A percentile compares a stretch with the other conserved stretches of the same genome.
Conservation (phyloP, 2,329 filamentous ascomycete species). For the Colletotrichum somersetense region DNA sequence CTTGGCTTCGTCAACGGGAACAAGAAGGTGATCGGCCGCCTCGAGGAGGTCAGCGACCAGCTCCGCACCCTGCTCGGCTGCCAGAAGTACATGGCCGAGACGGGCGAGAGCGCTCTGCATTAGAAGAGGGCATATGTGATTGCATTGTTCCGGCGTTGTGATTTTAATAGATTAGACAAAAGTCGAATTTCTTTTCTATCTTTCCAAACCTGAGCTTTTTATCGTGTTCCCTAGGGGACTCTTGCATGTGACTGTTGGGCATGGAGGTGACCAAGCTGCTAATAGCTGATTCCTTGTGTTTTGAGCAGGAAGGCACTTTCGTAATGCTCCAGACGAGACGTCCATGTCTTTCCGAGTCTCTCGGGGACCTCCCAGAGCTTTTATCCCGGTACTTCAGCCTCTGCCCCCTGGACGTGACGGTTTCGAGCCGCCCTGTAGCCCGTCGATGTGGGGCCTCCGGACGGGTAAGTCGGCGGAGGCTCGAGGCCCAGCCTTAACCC, state of each 20-base stretch:
- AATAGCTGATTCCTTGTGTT: not conserved
- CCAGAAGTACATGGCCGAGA: slow-evolving; percentile 63
- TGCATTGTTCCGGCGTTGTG: slow-evolving; percentile 32
- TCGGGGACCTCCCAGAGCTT: not conserved
- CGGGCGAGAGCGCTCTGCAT: slow-evolving; percentile 58
- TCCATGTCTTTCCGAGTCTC: not conserved
- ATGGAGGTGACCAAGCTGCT: too few species aligned
- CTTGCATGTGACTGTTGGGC: not conserved
- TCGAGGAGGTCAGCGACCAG: slow-evolving; percentile 72
- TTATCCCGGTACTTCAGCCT: not conserved
- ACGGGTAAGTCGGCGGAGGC: not conserved
- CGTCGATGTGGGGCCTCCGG: not conserved
- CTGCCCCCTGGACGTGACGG: not conserved
- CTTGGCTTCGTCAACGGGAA: slow-evolving; percentile 74
- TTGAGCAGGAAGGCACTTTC: not conserved
- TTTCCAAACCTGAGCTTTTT: too few species aligned
- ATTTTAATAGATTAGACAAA: slow-evolving; percentile 33
- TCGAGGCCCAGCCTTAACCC: not conserved
- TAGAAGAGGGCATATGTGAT: slow-evolving; percentile 39
- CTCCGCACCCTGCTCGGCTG: slow-evolving; percentile 71
- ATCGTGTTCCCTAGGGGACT: not conserved
- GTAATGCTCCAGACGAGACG: not conserved
- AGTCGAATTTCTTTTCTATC: slow-evolving; percentile 6
- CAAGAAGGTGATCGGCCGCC: slow-evolving; percentile 59
- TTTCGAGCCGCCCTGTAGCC: not conserved